Base-by-base conservation (phyloP, 768 basidiomycete species). In the Paxillus ammoniavirescens region DNA sequence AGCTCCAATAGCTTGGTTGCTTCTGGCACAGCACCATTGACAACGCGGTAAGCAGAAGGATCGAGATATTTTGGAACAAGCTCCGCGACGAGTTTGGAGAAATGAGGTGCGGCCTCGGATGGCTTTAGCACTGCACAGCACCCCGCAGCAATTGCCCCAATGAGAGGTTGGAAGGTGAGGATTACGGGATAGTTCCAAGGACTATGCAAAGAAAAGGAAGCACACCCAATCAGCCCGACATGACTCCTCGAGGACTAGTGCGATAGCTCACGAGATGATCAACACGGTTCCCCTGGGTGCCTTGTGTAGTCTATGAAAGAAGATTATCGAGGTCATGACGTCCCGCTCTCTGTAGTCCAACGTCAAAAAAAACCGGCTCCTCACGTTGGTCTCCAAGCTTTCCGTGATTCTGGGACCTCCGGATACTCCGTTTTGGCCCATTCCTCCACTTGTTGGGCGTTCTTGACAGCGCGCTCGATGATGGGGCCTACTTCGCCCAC, bases 121-220 rank as follows among this genome's bases (percentile, higher is more conserved):
- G 80, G 78, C 62, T 91, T 91, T 61, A 90, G 43, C 8, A 83
- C 75, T 0, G 76, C 79, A n/a, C 82, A 77, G 60, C 85, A 87
- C 0, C 89, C 90, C 1, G 88, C 87, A 0, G 87, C 76, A 46
- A 92, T 86, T 1, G 89, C 89, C 5, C 88, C 89, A 47, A 79
- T 74, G 18, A 86, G 69, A 4, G 87, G 86, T 37, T 78, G 77
- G 6, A 87, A 65, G 6, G 62, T 73, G 35, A 86, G 74, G 10
- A 81, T 69, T 47, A 82, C 61, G 0, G 86, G 86, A 58, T 82
- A 87, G 61, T 87, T 87, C 83, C 84, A 87, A 2, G 84, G 84
- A 15, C 84, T 86, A 37, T 13, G 47, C 15, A 31, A 35, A 42
- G 26, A 26, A 23, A 7, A 40, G 18, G 15, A 43, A 33, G 3